Conservation (phyloP, 805 yeast species). For the Lipomyces kockii region DNA sequence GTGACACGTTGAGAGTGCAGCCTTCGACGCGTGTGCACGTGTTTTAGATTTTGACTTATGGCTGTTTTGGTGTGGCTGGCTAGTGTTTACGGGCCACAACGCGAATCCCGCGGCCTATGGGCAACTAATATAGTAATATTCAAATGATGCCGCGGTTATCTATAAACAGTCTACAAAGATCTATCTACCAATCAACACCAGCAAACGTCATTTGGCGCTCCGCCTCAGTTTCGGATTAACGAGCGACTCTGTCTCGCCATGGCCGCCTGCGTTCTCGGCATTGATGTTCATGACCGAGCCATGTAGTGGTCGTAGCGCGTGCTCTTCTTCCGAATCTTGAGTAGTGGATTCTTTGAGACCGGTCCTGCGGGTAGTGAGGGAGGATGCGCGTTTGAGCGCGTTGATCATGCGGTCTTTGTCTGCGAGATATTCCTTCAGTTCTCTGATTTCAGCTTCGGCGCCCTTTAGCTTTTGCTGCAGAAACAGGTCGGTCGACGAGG, state of each 20-base stretch:
- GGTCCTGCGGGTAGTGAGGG: not conserved
- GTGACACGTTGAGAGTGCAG: not conserved
- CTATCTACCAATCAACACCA: not conserved
- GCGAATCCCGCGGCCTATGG: too few relatives aligned
- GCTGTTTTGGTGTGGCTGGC: not conserved
- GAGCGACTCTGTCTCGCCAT: not conserved
- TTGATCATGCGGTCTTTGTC: constrained; percentile 81
- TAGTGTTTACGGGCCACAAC: not conserved
- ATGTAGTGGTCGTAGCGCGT: constrained; percentile 3
- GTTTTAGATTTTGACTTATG: not conserved
- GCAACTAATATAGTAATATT: too few relatives aligned
- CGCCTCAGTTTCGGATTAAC: not conserved
- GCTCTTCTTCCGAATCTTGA: not conserved
- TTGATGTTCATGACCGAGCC: constrained; percentile 4
- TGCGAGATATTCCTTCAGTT: constrained; percentile 62
- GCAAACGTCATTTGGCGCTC: not conserved
- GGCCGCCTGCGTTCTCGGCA: not conserved
- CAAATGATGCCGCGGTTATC: not conserved
- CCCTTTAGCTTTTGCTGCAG: not conserved
- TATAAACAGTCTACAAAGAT: not conserved
- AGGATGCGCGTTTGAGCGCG: constrained; percentile 55
- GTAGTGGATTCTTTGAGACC: not conserved
- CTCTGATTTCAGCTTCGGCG: constrained; percentile 55
- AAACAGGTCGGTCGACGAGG: not conserved
- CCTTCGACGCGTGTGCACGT: not conserved